Base-by-base conservation (phyloP, 1,284 basidiomycete species). In the Austroboletus niveus region DNA sequence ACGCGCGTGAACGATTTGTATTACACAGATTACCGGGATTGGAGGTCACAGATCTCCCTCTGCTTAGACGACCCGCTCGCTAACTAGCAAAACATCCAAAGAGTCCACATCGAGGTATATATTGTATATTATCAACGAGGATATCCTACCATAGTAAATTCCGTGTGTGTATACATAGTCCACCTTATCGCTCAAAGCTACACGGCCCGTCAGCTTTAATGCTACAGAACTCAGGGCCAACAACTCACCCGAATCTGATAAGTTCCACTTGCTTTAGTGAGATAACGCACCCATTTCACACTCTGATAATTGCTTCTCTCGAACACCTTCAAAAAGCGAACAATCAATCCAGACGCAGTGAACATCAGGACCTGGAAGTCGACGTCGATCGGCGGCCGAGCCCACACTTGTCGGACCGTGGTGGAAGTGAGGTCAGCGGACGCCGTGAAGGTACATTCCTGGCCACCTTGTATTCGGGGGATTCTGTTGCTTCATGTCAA, bases 341-440 rank as follows among this genome's bases (percentile, higher is more conserved):
- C 97, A 48, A 97, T 87, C 60, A 99, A 71, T 0, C 97, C 97
- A 8, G 94, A 98, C 6, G 95, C 82, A 0, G 96, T 98, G 72
- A 98, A 94, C 96, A 99, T 99, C 62, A 99, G 79, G 52, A 99
- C 96, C 74, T 94, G 85, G 73, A 99, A 99, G 72, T 99, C 95
- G 54, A 99, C 85, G 62, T 97, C 92, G 64, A 99, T 98, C 7
- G 97, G 97, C 10, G 97, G 96, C 45, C 96, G 80, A 10, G 93
- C 93, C 97, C 97, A 99, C 2, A 94, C 85, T 79, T 98, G 94
- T 41, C 90, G 84, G 52, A 84, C 82, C 0, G 95, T 98, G 20
- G 91, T 96, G 53, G 84, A 84, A 2, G 94, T 92, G 47, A 98
- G 75, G 35, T 84, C 81, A 4, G 94, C 95, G 20, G 89, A 85